Evolutionary conservation across 2,329 filamentous ascomycete genomes (phyloP).

Genomic region (Grosmannia clavigera): DNA sequence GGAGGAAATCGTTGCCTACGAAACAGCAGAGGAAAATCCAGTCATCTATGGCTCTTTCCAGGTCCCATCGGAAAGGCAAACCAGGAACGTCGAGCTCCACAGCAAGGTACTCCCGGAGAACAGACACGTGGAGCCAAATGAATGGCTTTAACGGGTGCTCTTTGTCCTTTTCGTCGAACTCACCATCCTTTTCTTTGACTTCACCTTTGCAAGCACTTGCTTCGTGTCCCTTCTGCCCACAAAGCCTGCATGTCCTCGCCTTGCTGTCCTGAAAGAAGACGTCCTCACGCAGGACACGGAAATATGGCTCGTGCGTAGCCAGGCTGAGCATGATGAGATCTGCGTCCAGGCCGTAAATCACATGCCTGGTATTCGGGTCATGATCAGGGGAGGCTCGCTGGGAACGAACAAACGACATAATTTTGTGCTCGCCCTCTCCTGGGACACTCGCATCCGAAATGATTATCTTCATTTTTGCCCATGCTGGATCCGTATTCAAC

Average conservation of each 20-base stretch:
- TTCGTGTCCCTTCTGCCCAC: conserved; percentile 85
- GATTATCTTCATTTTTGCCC: conserved; percentile 93
- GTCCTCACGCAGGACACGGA: conserved; percentile 90
- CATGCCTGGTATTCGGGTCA: conserved; percentile 92
- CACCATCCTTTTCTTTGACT: conserved; percentile 63
- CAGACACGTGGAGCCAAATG: conserved; percentile 92
- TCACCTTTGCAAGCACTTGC: conserved; percentile 74
- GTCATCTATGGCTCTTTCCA: conserved; percentile 89
- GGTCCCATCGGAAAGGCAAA: conserved; percentile 78
- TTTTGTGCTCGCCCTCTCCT: conserved; percentile 97
- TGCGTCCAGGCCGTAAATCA: conserved; percentile 95
- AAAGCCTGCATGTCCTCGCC: conserved; percentile 70
- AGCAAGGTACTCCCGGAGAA: conserved; percentile 84
- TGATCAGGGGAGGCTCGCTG: conserved; percentile 84
- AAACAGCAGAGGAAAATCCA: conserved; percentile 99
- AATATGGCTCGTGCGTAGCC: conserved; percentile 93
- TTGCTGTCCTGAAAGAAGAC: conserved; percentile 88
- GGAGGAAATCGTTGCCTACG: conserved; percentile 95
- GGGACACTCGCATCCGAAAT: conserved; percentile 97
- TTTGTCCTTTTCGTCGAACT: conserved; percentile 72
- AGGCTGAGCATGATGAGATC: conserved; percentile 98
- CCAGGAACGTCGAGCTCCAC: conserved; percentile 76
- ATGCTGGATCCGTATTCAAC: conserved; percentile 88
- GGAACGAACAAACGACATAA: conserved; percentile 95
- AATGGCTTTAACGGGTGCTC: conserved; percentile 70